Conservation (phyloP, 192 early-diverging fungal genomes). For the Backusella westeae region DNA sequence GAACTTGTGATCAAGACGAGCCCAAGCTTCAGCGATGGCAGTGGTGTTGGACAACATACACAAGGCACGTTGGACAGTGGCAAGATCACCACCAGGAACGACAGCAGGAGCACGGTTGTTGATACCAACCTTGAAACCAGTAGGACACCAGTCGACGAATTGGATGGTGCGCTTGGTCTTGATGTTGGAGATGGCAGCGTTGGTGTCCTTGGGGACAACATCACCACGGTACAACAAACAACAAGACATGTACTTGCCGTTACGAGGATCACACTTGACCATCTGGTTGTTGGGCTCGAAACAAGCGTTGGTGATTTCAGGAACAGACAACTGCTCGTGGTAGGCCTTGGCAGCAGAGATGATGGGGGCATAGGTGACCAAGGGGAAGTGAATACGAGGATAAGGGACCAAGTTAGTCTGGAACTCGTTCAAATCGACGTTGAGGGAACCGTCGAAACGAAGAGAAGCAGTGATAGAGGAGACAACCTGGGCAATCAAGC, state of each 20-base stretch:
- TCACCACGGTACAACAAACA: conserved; percentile 78
- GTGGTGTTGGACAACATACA: conserved; percentile 90
- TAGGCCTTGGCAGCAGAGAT: conserved; percentile 74
- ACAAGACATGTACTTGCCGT: conserved; percentile 93
- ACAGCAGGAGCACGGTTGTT: conserved; percentile 36
- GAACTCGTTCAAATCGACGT: conserved; percentile 96
- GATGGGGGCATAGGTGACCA: conserved; percentile 94
- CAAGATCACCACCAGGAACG: conserved; percentile 79
- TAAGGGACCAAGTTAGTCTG: conserved; percentile 90
- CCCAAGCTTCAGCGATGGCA: conserved; percentile 88
- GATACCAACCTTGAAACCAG: conserved; percentile 81
- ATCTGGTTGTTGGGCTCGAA: conserved; percentile 95
- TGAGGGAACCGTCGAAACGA: conserved; percentile 89
- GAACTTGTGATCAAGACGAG: conserved; percentile 87
- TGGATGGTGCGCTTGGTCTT: conserved; percentile 63
- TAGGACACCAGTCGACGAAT: conserved; percentile 98
- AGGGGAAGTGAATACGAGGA: conserved; percentile 99
- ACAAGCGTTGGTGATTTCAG: conserved; percentile 77
- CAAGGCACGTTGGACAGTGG: conserved; percentile 81
- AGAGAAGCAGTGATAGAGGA: conserved; percentile 74
- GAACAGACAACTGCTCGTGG: conserved; percentile 89
- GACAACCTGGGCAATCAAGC: conserved; percentile 67
- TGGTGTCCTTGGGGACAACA: conserved; percentile 76
- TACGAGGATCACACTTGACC: conserved; percentile 89
- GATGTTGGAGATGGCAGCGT: conserved; percentile 66